Evolutionary conservation across 768 basidiomycete genomes (phyloP).

Genomic region (Pisolithus sp.): DNA sequence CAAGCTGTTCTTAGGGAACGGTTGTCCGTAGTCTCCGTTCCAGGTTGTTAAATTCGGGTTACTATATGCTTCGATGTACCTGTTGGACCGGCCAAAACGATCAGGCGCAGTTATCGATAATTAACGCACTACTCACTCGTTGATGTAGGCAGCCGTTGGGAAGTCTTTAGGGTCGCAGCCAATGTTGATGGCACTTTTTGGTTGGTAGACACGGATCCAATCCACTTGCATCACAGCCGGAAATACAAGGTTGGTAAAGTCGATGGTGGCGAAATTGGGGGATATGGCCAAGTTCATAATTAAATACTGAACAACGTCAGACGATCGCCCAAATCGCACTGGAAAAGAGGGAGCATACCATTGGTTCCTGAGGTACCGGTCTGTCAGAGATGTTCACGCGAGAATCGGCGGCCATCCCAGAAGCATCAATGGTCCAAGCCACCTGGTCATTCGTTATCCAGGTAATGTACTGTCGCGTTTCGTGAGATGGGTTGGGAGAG

Average conservation of each 20-base stretch:
- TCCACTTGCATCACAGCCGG: slow-evolving; percentile 74
- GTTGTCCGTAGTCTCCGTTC: slow-evolving; percentile 54
- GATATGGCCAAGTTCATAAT: slow-evolving; percentile 85
- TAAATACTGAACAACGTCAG: slow-evolving; percentile 51
- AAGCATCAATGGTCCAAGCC: slow-evolving; percentile 64
- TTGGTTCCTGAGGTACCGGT: slow-evolving; percentile 76
- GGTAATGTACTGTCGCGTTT: slow-evolving; percentile 54
- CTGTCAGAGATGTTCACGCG: slow-evolving; percentile 57
- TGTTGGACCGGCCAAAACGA: slow-evolving; percentile 12
- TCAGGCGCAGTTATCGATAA: background rate
- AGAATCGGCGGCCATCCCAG: slow-evolving; percentile 53
- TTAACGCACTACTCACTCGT: slow-evolving; percentile 38
- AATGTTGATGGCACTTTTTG: slow-evolving; percentile 57
- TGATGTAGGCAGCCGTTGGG: slow-evolving; percentile 81
- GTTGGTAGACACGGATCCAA: slow-evolving; percentile 90
- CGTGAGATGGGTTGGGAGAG: background rate
- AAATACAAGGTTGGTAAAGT: slow-evolving; percentile 65
- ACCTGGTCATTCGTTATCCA: slow-evolving; percentile 63
- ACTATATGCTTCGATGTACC: slow-evolving; percentile 65
- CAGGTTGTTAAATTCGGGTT: slow-evolving; percentile 80
- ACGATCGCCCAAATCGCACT: background rate
- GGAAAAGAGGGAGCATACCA: slow-evolving; percentile 41
- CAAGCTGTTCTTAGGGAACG: slow-evolving; percentile 63
- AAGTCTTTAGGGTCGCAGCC: slow-evolving; percentile 78
- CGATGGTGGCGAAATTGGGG: slow-evolving; percentile 67